Evolutionary conservation across 192 early-diverging fungal genomes (phyloP).

Genomic region (Umbelopsis vinacea): DNA sequence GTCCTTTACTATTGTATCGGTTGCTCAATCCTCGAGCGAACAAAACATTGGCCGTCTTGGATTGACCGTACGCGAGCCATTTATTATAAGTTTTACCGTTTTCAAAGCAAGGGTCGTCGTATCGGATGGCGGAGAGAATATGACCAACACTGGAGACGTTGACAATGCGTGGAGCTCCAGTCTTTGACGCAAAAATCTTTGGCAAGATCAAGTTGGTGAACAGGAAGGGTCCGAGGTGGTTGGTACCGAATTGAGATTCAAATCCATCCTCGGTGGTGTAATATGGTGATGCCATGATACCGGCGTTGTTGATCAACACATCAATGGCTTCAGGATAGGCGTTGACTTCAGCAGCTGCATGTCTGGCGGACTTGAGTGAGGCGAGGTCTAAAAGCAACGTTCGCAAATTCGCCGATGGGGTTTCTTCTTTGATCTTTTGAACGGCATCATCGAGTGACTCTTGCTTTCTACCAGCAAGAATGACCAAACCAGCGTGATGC

Average conservation of each 20-base stretch:
- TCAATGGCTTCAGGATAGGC: neutral
- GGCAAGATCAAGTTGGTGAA: conserved; percentile 25
- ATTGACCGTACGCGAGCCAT: neutral
- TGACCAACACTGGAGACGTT: conserved; percentile 4
- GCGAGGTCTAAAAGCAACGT: neutral
- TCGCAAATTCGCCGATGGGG: neutral
- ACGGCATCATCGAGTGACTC: conserved; percentile 24
- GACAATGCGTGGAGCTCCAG: conserved; percentile 16
- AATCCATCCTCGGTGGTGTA: conserved; percentile 43
- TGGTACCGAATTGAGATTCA: conserved; percentile 7
- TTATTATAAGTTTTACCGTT: neutral
- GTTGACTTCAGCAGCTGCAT: conserved; percentile 12
- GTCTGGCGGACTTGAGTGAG: conserved; percentile 19
- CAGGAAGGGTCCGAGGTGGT: conserved; percentile 13
- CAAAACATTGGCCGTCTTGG: conserved; percentile 58
- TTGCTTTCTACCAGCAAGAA: conserved; percentile 18
- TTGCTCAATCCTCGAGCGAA: conserved; percentile 39
- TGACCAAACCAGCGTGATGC: conserved; percentile 22
- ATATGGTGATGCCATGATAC: conserved; percentile 52
- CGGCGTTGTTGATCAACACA: conserved; percentile 11
- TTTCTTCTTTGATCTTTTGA: neutral
- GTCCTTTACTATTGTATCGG: neutral
- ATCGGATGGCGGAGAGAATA: neutral
- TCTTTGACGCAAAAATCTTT: neutral
- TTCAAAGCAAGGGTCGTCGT: neutral